Conservation (phyloP, 2,329 filamentous ascomycete species). For the Colletotrichum tamarilloi region DNA sequence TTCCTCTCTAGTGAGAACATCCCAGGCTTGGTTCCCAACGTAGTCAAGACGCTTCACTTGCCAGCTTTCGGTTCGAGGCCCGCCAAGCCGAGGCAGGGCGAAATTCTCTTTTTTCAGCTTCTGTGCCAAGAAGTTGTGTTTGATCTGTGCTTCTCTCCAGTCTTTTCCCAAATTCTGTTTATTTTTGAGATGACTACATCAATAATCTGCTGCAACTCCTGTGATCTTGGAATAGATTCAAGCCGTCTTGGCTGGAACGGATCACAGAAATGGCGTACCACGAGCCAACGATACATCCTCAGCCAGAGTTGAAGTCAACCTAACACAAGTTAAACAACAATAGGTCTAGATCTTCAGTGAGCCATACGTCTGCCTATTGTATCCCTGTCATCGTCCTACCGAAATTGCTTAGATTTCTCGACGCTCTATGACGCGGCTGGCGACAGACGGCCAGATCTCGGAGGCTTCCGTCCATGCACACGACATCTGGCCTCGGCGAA, state of each 20-base stretch:
- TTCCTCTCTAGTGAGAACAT: too few relatives aligned
- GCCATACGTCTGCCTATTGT: not conserved
- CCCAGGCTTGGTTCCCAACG: not conserved
- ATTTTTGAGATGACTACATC: not conserved
- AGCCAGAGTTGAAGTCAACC: not conserved
- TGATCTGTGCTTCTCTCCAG: not conserved
- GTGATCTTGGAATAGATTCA: not conserved
- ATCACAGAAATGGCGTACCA: not conserved
- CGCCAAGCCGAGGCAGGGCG: constrained; percentile 5
- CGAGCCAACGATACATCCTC: not conserved
- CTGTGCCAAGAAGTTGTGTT: constrained; percentile 18
- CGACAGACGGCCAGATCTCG: not conserved
- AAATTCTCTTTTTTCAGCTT: not conserved
- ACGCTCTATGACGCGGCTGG: too few relatives aligned
- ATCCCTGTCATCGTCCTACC: not conserved
- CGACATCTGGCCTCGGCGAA: not conserved
- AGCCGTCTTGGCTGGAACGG: constrained; percentile 2
- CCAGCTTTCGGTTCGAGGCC: not conserved
- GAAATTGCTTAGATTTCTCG: not conserved
- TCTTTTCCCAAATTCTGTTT: not conserved
- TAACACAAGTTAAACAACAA: not conserved
- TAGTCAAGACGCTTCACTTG: not conserved
- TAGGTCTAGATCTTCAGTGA: not conserved
- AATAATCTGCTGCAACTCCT: not conserved
- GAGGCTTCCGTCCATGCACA: not conserved